Evolutionary conservation across 169 alveolate species (phyloP).

Genomic region (Plasmodium sp.): DNA sequence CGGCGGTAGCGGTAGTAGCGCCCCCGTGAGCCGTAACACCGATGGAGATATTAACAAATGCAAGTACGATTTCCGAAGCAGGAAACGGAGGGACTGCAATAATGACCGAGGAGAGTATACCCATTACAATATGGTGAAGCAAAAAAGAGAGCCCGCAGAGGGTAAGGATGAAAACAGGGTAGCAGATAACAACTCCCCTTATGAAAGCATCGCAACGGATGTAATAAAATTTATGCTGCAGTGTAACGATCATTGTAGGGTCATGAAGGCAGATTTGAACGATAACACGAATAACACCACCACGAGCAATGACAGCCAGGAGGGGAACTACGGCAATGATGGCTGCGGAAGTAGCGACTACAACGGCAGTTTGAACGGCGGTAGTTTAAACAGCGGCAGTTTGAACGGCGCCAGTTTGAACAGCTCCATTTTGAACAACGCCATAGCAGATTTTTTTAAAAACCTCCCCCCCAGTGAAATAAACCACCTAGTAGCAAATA

Average conservation of each 20-base stretch:
- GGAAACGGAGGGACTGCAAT: neutral
- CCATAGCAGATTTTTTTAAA: neutral
- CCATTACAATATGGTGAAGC: neutral
- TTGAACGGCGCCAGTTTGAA: neutral
- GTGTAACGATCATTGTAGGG: neutral
- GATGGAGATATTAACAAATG: neutral
- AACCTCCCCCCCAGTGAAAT: constrained; percentile 18
- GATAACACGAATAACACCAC: neutral
- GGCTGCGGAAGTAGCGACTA: neutral
- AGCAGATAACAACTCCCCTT: neutral
- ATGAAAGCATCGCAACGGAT: constrained; percentile 8
- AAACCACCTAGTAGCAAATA: neutral
- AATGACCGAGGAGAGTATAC: neutral
- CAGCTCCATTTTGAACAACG: neutral
- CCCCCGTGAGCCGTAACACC: neutral
- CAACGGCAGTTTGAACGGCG: neutral
- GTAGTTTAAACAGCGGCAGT: neutral
- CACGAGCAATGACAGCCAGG: neutral
- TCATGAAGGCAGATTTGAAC: neutral
- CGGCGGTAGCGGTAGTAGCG: neutral
- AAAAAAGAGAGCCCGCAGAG: neutral
- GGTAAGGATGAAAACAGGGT: neutral
- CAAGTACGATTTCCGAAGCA: neutral
- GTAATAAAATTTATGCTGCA: constrained; percentile 19
- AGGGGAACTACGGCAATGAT: neutral